phyloP scores from a whole-genome alignment of 2,329 filamentous ascomycete genomes.

The Sordariomycetes sp. region DNA sequence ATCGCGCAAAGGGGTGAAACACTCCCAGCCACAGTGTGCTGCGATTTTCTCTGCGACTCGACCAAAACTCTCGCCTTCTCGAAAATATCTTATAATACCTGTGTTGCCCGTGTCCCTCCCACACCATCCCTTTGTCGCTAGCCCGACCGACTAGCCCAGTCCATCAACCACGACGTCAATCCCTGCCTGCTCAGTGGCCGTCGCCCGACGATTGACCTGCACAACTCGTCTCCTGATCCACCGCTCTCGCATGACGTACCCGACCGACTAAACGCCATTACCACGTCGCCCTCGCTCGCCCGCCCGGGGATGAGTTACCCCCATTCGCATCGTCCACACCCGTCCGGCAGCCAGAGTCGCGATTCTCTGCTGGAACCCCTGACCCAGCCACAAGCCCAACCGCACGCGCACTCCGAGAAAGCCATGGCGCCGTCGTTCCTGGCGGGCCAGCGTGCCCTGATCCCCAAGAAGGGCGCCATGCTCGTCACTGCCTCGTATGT shows the following conservation, averaged over 20 bases:
- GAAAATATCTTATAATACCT: neutral
- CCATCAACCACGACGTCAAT: too few relatives aligned
- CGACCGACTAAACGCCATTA: neutral
- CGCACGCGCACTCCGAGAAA: too few relatives aligned
- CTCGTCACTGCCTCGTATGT: constrained; percentile 52
- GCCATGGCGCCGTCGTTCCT: neutral
- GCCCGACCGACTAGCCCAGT: too few relatives aligned
- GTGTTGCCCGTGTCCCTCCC: too few relatives aligned
- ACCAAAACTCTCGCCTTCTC: neutral
- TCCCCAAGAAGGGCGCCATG: constrained; percentile 1
- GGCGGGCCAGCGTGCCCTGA: neutral
- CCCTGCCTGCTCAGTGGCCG: too few relatives aligned
- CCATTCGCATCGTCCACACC: neutral
- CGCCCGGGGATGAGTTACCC: constrained; percentile 1
- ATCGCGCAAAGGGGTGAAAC: neutral
- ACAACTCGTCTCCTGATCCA: neutral
- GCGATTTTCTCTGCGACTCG: neutral
- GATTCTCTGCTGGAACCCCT: constrained; percentile 4
- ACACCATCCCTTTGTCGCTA: too few relatives aligned
- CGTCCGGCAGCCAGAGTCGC: neutral
- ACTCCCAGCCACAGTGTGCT: neutral
- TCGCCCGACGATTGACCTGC: too few relatives aligned
- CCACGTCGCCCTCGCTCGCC: neutral
- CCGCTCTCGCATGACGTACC: neutral
- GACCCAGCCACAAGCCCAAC: neutral